Percentiles rank a stretch among this genome's conserved stretches.
Conservation (phyloP, 352 stramenopile genomes). For the Phytopythium sindhum region DNA sequence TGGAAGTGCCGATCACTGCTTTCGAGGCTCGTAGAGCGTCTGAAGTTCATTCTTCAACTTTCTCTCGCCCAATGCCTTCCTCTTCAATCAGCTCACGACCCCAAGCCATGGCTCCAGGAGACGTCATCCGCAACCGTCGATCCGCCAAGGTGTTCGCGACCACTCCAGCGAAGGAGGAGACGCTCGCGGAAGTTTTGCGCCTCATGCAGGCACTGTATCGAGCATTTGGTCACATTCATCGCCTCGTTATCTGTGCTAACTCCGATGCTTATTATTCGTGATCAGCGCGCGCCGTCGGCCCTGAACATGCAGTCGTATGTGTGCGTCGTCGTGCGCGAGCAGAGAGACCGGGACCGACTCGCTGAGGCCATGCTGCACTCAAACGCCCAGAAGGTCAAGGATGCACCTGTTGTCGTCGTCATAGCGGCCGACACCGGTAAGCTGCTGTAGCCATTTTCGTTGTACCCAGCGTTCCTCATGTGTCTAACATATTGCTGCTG, state of each 20-base stretch:
- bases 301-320: slow-evolving; percentile 78
- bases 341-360: slow-evolving; percentile 45
- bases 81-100: neutral
- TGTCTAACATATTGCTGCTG: slow-evolving; percentile 18
- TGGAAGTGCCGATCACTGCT: no score
- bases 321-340: slow-evolving; percentile 50
- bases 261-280: neutral
- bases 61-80: neutral
- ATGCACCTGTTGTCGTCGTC: slow-evolving; percentile 62
- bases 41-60: neutral
- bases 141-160: slow-evolving; percentile 28
- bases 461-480: neutral
- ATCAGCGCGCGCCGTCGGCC: slow-evolving; percentile 49
- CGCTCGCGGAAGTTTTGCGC: slow-evolving; percentile 51
- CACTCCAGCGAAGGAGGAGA: slow-evolving; percentile 33
- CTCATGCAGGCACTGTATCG: slow-evolving; percentile 41
- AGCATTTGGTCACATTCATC: neutral
- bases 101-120: neutral
- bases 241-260: neutral
- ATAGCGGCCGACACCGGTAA: slow-evolving; percentile 68
- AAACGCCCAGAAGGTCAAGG: slow-evolving; percentile 54
- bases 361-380: slow-evolving; percentile 54
- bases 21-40: no score
- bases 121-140: slow-evolving; percentile 18
- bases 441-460: neutral